phyloP scores from a whole-genome alignment of 345 rosid species.

The Salix koriyanagi region DNA sequence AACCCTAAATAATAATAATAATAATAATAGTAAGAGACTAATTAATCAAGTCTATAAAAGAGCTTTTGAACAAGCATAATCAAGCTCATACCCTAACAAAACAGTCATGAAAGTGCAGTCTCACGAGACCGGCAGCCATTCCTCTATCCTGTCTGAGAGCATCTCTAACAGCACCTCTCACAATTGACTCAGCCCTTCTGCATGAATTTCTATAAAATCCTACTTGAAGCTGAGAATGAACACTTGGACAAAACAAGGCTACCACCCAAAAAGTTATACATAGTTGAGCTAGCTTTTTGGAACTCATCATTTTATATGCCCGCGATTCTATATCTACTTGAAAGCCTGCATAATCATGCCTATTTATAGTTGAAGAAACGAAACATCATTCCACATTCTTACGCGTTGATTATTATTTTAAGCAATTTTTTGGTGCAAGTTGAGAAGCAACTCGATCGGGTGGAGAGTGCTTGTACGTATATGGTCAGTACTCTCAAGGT shows the following conservation, averaged over 20 bases:
- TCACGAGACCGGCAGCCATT: slow-evolving; percentile 43
- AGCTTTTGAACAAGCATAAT: too few species aligned
- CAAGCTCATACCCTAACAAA: slow-evolving; percentile 41
- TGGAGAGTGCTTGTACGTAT: not conserved
- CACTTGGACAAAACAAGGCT: slow-evolving; percentile 10
- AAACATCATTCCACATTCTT: too few species aligned
- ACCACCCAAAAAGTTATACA: not conserved
- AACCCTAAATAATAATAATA: slow-evolving; percentile 29
- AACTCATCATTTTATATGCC: not conserved
- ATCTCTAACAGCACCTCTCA: slow-evolving; percentile 37
- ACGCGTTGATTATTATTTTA: too few species aligned
- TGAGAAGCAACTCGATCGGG: not conserved
- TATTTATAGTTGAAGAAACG: not conserved
- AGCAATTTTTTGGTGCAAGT: not conserved
- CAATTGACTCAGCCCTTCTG: slow-evolving; percentile 36
- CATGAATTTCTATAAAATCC: slow-evolving; percentile 42
- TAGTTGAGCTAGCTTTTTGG: not conserved
- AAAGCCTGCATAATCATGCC: not conserved
- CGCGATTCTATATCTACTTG: not conserved
- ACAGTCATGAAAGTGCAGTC: slow-evolving; percentile 66
- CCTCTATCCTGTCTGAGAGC: slow-evolving; percentile 33
- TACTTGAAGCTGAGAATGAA: slow-evolving; percentile 36
- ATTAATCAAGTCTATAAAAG: not conserved
- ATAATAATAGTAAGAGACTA: not conserved
- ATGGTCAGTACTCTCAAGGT: not conserved